phyloP scores from a whole-genome alignment of 345 rosid genomes.

The Hypericum androsaemum region DNA sequence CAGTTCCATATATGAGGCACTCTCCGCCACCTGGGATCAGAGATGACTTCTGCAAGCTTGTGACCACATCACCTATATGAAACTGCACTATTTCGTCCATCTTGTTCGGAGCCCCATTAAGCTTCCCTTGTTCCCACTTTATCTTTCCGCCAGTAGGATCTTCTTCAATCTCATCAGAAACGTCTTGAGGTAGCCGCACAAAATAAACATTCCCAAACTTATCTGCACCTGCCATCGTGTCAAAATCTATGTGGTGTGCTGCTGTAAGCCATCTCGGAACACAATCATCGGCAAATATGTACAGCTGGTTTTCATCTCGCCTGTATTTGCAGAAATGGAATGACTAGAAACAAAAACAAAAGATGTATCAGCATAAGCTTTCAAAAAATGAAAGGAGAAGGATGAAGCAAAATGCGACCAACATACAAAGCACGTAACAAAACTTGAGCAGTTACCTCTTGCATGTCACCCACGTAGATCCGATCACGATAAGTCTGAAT shows the following conservation, averaged over 20 bases:
- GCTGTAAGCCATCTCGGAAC: slow-evolving; percentile 98
- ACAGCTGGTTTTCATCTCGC: slow-evolving; percentile 92
- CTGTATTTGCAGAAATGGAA: slow-evolving; percentile 98
- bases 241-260: slow-evolving; percentile 79
- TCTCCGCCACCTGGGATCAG: slow-evolving; percentile 93
- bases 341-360: slow-evolving; percentile 46
- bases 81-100: slow-evolving; percentile 92
- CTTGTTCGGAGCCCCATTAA: slow-evolving; percentile 95
- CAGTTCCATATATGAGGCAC: slow-evolving; percentile 78
- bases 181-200: slow-evolving; percentile 82
- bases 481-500: slow-evolving; percentile 89
- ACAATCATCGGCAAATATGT: slow-evolving; percentile 86
- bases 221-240: slow-evolving; percentile 94
- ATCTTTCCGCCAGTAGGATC: slow-evolving; percentile 97
- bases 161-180: slow-evolving; percentile 94
- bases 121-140: slow-evolving; percentile 98
- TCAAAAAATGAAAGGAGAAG: background rate
- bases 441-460: slow-evolving; percentile 51
- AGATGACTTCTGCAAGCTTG: slow-evolving; percentile 81
- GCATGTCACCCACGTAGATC: slow-evolving; percentile 88
- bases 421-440: background rate
- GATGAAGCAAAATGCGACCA: background rate
- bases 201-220: slow-evolving; percentile 89
- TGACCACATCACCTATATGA: slow-evolving; percentile 79
- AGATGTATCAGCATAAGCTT: background rate